Evolutionary conservation across 2,329 filamentous ascomycete genomes (phyloP).

Genomic region (Ceratocystis ficicola): DNA sequence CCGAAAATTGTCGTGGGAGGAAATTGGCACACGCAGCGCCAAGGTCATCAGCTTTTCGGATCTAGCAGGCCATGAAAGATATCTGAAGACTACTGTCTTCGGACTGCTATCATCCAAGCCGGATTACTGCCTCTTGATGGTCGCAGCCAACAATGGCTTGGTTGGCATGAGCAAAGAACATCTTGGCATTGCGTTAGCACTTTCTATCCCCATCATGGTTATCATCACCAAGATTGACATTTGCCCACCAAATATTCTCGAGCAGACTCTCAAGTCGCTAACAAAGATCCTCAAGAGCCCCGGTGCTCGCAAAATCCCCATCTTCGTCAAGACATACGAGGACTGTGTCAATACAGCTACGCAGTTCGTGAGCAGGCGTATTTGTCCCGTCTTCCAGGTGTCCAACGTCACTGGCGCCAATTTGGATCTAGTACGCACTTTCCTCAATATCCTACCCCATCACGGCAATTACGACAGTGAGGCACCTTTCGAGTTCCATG

Average conservation of each 20-base stretch:
- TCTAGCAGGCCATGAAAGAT: slow-evolving; percentile 87
- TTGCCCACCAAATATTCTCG: slow-evolving; percentile 85
- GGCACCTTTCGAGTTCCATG: slow-evolving; percentile 82
- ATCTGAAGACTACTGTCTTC: slow-evolving; percentile 91
- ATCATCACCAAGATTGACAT: slow-evolving; percentile 98
- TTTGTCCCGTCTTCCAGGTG: slow-evolving; percentile 95
- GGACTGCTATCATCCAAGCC: slow-evolving; percentile 87
- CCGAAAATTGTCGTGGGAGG: slow-evolving; percentile 86
- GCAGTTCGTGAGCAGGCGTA: slow-evolving; percentile 87
- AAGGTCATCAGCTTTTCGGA: slow-evolving; percentile 98
- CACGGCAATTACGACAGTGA: slow-evolving; percentile 84
- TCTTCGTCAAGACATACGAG: slow-evolving; percentile 84
- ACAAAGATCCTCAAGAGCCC: slow-evolving; percentile 89
- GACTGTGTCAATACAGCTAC: slow-evolving; percentile 91
- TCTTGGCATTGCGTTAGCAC: slow-evolving; percentile 79
- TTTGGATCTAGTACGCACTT: slow-evolving; percentile 78
- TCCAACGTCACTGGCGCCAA: slow-evolving; percentile 94
- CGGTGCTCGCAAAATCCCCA: slow-evolving; percentile 85
- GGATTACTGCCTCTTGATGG: slow-evolving; percentile 96
- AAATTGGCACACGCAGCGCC: slow-evolving; percentile 85
- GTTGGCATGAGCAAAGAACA: slow-evolving; percentile 99
- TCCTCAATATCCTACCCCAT: slow-evolving; percentile 89
- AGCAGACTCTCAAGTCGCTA: slow-evolving; percentile 85
- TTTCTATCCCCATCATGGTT: slow-evolving; percentile 97
- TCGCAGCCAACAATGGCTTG: slow-evolving; percentile 91